Evolutionary conservation across 345 rosid genomes (phyloP), one percentile per base, ranked within the genome.

Genomic region (Pelargonium nanum): DNA sequence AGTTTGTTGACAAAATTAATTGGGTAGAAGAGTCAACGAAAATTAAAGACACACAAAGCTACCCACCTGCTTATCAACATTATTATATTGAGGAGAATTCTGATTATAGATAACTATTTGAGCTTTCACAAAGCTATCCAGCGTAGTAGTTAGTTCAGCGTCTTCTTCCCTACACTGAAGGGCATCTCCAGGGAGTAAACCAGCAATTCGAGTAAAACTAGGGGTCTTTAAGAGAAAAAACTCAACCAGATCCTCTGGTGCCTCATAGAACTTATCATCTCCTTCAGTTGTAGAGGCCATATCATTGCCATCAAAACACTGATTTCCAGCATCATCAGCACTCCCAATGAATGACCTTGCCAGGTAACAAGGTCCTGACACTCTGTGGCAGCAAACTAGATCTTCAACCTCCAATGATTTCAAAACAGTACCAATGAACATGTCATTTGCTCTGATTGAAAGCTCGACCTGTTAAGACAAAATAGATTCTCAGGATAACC

Each of bases 351-450:
- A 85, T 67, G 99, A 93, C 70, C 96, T 85, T 59, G 97, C 99
- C 68, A 93, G 58, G 79, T 80, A 93, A 81, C 83, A 75, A 65
- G 81, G 77, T 70, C 45, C 78, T 21, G 86, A 80, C 56, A 65
- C 63, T 53, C 71, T 68, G 59, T 68, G 73, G 67, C 70, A 58
- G 77, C 84, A 73, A 67, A 89, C 83, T 80, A 89, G 74, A 80
- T 93, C 99, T 84, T 89, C 97, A 66, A 93, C 81, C 80, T 93
- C 99, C 87, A 93, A 75, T 25, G 99, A 85, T 78, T 81, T 84
- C 71, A 93, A 70, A 67, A 89, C 71, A 48, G 91, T 89, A 22
- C 99, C 97, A 65, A 93, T 79, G 65, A 89, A 78, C 84, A 89
- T 76, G 69, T 89, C 97, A 62, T 69, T 87, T 66, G 66, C 89